Conservation (phyloP, 2,329 filamentous ascomycete genomes). For the Penicillium corylophilum region DNA sequence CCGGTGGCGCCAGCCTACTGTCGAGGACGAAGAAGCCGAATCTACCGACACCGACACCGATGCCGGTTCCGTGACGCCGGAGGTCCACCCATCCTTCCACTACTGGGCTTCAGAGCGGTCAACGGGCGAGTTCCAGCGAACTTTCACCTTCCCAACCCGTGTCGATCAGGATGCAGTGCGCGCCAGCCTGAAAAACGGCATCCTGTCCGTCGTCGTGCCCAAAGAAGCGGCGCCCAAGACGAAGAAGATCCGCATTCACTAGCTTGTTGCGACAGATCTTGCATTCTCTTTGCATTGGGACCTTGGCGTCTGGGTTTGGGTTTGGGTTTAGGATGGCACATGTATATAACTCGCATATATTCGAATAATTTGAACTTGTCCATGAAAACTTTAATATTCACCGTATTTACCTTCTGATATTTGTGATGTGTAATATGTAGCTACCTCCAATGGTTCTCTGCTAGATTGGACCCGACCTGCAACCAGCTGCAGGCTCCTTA, state of each 20-base stretch:
- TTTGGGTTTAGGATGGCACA: background rate
- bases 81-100: constrained; percentile 31
- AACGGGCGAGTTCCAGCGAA: constrained; percentile 57
- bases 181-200: constrained; percentile 59
- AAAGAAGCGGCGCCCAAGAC: constrained; percentile 51
- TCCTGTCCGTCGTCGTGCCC: constrained; percentile 56
- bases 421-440: background rate
- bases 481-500: background rate
- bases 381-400: background rate
- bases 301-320: background rate
- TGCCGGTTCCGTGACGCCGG: constrained; percentile 12
- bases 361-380: background rate
- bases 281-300: background rate
- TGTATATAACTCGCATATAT: background rate
- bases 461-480: background rate
- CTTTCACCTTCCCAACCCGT: constrained; percentile 56
- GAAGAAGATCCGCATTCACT: constrained; percentile 57
- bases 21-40: constrained; percentile 51
- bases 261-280: constrained; percentile 16
- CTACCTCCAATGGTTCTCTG: background rate
- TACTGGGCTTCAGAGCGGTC: constrained; percentile 61
- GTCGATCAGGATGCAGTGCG: constrained; percentile 60
- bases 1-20: constrained; percentile 47
- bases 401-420: background rate
- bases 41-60: constrained; percentile 4